These are phyloP conservation scores for Thraustotheca clavata DNA, from an alignment of 352 stramenopile species.

Conservation along the genomic window DNA sequence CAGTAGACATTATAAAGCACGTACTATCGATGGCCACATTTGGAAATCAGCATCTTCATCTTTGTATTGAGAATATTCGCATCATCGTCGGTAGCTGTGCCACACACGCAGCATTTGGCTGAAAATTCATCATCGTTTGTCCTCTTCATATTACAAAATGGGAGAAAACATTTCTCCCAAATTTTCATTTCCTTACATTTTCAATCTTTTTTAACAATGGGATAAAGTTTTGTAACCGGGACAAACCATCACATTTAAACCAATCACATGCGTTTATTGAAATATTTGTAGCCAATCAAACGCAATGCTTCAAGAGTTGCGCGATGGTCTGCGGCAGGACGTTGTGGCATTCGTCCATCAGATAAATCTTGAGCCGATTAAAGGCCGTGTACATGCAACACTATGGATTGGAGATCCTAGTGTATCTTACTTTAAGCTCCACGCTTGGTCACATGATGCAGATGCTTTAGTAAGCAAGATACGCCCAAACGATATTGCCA, in stretches of 20 bases:
- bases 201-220: background rate
- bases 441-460: constrained; percentile 4
- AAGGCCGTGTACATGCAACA: constrained; percentile 3
- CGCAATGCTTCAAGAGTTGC: background rate
- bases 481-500: background rate
- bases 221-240: background rate
- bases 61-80: constrained; percentile 86
- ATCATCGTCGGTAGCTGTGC: constrained; percentile 76
- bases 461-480: background rate
- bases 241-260: too few species aligned
- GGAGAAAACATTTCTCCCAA: too few species aligned
- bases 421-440: constrained; percentile 20
- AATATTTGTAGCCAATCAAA: background rate
- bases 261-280: background rate
- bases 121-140: constrained; percentile 53
- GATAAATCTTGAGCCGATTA: constrained; percentile 6
- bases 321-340: background rate
- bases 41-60: constrained; percentile 90
- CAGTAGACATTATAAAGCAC: constrained; percentile 22
- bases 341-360: constrained; percentile 19
- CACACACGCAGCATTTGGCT: constrained; percentile 82
- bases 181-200: background rate
- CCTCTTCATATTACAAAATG: too few species aligned
- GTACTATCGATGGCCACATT: constrained; percentile 84
- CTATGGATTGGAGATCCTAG: constrained; percentile 17